phyloP scores from a whole-genome alignment of 2,329 filamentous ascomycete genomes.

The Colletotrichum phormii region DNA sequence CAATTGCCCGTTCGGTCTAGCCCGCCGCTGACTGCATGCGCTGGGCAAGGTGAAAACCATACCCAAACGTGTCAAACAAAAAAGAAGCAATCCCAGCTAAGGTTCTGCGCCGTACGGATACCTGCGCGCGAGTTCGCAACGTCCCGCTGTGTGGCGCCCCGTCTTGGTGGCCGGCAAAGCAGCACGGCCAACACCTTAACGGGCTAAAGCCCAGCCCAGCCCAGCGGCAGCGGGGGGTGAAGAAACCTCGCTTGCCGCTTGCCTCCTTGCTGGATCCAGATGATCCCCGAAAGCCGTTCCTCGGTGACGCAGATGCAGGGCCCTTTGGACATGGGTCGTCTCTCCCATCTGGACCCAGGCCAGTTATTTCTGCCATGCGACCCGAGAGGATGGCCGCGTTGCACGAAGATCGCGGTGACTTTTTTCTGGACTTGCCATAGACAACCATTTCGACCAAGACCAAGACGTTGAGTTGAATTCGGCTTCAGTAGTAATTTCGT shows the following conservation, averaged over 20 bases:
- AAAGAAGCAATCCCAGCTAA: conserved; percentile 1
- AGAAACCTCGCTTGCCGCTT: conserved; percentile 28
- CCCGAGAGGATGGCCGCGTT: conserved; percentile 10
- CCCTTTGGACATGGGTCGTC: not conserved
- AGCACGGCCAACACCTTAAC: not conserved
- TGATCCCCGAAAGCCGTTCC: conserved; percentile 28
- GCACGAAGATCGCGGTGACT: conserved; percentile 5
- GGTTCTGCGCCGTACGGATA: not conserved
- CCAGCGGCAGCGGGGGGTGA: conserved; percentile 9
- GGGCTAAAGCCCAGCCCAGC: conserved; percentile 13
- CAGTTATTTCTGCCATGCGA: conserved; percentile 28
- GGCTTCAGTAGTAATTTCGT: not conserved
- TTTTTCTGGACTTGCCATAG: conserved; percentile 15
- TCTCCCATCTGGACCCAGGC: not conserved
- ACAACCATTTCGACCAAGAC: conserved; percentile 12
- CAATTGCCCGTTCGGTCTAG: conserved; percentile 20
- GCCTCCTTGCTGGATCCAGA: conserved; percentile 32
- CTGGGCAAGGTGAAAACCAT: not conserved
- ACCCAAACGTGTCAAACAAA: too few relatives aligned
- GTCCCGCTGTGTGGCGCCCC: conserved; percentile 15
- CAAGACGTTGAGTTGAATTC: not conserved
- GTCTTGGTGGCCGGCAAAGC: not conserved
- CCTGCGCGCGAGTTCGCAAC: conserved; percentile 20
- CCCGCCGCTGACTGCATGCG: conserved; percentile 9
- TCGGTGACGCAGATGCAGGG: conserved; percentile 35